Evolutionary conservation across 2,329 filamentous ascomycete genomes (phyloP).

Genomic region (Phialophora expanda): DNA sequence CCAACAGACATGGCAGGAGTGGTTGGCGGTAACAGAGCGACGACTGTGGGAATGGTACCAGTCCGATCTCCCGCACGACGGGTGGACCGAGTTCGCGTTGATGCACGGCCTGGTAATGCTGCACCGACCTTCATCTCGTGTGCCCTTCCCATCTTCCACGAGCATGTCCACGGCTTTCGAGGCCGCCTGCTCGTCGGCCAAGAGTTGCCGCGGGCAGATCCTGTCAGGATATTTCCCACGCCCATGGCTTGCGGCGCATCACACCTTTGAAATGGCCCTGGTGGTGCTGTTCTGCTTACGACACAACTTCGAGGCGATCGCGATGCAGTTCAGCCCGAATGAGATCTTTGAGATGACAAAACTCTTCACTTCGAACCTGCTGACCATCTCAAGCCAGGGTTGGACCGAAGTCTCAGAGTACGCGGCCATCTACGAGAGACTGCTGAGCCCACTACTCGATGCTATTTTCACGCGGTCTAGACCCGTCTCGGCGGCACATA

Average conservation of each 20-base stretch:
- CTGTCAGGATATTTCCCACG: slow-evolving; percentile 23
- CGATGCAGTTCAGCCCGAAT: slow-evolving; percentile 24
- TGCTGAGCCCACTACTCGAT: slow-evolving; percentile 39
- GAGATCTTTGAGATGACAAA: slow-evolving; percentile 41
- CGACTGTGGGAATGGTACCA: slow-evolving; percentile 23
- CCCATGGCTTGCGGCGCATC: slow-evolving; percentile 30
- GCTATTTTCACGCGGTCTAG: slow-evolving; percentile 32
- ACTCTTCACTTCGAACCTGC: slow-evolving; percentile 39
- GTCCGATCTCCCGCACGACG: slow-evolving; percentile 12
- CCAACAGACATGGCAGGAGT: slow-evolving; percentile 26
- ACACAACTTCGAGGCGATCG: slow-evolving; percentile 37
- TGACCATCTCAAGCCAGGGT: slow-evolving; percentile 38
- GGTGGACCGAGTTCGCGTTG: slow-evolving; percentile 16
- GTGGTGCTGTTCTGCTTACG: slow-evolving; percentile 40
- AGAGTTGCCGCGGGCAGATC: slow-evolving; percentile 22
- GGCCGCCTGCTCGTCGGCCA: slow-evolving; percentile 20
- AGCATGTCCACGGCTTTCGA: slow-evolving; percentile 31
- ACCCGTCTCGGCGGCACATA: slow-evolving; percentile 13
- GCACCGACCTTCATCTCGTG: slow-evolving; percentile 30
- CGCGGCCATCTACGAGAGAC: slow-evolving; percentile 31
- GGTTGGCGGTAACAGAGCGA: slow-evolving; percentile 26
- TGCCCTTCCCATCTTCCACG: slow-evolving; percentile 16
- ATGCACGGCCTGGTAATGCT: slow-evolving; percentile 21
- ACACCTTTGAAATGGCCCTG: slow-evolving; percentile 33
- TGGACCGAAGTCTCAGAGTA: slow-evolving; percentile 41